Evolutionary conservation across 371 early-diverging fungal species (phyloP).

Genomic region (Coemansia sp.): DNA sequence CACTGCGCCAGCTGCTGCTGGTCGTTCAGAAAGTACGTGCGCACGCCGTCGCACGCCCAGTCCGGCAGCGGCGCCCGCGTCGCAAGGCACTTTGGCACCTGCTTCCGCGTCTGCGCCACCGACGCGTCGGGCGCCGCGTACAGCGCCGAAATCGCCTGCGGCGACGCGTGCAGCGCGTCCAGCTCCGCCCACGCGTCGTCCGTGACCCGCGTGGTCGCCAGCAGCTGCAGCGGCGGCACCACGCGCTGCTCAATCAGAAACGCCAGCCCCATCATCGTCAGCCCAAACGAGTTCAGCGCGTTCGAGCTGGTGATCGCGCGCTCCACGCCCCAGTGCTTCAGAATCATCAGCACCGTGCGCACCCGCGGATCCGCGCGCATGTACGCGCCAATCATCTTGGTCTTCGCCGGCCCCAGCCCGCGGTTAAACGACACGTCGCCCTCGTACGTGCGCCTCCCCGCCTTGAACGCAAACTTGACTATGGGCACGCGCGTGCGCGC

Average conservation of each 20-base stretch:
- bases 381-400: constrained; percentile 74
- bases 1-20: background rate
- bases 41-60: constrained; percentile 9
- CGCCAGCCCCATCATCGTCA: constrained; percentile 40
- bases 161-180: background rate
- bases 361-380: constrained; percentile 79
- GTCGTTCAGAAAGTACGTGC: constrained; percentile 9
- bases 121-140: background rate
- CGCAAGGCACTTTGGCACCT: constrained; percentile 5
- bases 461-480: constrained; percentile 51
- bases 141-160: background rate
- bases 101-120: background rate
- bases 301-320: constrained; percentile 65
- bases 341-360: constrained; percentile 66
- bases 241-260: constrained; percentile 29
- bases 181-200: constrained; percentile 12
- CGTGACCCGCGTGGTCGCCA: constrained; percentile 3
- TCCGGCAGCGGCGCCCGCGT: constrained; percentile 7
- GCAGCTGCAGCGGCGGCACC: constrained; percentile 42
- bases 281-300: constrained; percentile 32
- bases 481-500: constrained; percentile 55
- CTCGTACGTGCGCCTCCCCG: constrained; percentile 9
- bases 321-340: constrained; percentile 82
- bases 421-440: constrained; percentile 88
- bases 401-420: constrained; percentile 76